phyloP scores from a whole-genome alignment of 345 rosid species.

The Capsella bursapastoris region DNA sequence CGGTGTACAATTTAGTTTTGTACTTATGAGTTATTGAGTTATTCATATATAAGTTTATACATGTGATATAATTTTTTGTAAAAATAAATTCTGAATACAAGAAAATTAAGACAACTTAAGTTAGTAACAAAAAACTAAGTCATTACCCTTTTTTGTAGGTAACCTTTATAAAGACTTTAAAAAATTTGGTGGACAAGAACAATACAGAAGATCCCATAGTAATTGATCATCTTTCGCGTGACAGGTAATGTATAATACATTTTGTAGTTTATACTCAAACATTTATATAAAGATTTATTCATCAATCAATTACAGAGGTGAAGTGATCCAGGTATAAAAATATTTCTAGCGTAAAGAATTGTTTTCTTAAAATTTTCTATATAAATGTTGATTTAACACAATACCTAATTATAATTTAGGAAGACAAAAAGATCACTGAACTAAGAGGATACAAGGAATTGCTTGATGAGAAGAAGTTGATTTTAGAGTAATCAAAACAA shows the following conservation, averaged over 20 bases:
- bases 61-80: background rate
- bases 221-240: background rate
- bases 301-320: constrained; percentile 1
- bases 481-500: constrained; percentile 17
- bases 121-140: background rate
- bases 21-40: background rate
- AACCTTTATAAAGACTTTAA: background rate
- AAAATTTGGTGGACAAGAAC: background rate
- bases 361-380: background rate
- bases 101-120: background rate
- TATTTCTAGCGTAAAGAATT: background rate
- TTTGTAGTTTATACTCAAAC: background rate
- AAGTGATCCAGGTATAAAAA: background rate
- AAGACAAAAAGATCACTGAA: background rate
- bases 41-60: background rate
- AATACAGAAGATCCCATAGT: background rate
- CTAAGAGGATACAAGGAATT: background rate
- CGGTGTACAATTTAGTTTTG: background rate
- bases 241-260: background rate
- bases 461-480: background rate
- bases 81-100: background rate
- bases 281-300: background rate
- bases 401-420: background rate
- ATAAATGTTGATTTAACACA: background rate
- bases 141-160: background rate